Evolutionary conservation across 1,284 basidiomycete species (phyloP).

Genomic region (Testicularia cyperi): DNA sequence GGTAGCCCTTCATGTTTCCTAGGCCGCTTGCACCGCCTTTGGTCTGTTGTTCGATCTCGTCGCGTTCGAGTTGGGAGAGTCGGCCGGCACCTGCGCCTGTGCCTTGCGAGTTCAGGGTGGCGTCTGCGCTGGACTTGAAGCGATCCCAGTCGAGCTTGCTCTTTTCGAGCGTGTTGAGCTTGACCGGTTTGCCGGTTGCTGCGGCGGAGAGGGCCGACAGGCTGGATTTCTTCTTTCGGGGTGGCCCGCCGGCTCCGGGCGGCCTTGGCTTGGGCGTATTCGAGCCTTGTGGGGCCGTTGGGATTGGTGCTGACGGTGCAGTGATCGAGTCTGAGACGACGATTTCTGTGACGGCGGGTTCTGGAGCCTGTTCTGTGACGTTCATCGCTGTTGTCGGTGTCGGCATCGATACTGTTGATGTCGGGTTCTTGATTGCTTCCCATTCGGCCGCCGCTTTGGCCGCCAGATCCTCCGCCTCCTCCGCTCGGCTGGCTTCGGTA

Average conservation of each 20-base stretch:
- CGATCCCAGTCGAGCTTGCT: constrained; percentile 56
- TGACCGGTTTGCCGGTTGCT: constrained; percentile 32
- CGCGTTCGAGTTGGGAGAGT: constrained; percentile 44
- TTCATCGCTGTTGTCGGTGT: neutral
- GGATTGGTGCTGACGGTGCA: constrained; percentile 1
- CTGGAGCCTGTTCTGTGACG: neutral
- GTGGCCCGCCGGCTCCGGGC: too few species aligned
- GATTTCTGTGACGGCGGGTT: too few species aligned
- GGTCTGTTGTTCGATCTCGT: constrained; percentile 57
- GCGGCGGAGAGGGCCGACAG: constrained; percentile 38
- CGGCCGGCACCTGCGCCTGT: constrained; percentile 4
- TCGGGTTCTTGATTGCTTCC: constrained; percentile 27
- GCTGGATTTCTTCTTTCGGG: constrained; percentile 41
- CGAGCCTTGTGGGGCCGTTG: neutral
- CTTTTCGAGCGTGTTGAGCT: constrained; percentile 59
- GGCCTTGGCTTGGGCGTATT: too few species aligned
- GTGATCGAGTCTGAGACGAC: neutral
- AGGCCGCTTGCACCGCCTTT: constrained; percentile 51
- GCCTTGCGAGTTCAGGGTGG: too few species aligned
- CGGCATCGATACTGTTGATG: too few species aligned
- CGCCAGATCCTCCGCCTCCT: neutral
- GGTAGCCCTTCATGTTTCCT: constrained; percentile 55
- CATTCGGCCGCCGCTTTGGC: constrained; percentile 6
- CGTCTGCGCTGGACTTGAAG: constrained; percentile 23
- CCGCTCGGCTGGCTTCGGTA: too few species aligned